Conservation (phyloP, 1,284 basidiomycete species). For the Coniferiporia sulphurascens region DNA sequence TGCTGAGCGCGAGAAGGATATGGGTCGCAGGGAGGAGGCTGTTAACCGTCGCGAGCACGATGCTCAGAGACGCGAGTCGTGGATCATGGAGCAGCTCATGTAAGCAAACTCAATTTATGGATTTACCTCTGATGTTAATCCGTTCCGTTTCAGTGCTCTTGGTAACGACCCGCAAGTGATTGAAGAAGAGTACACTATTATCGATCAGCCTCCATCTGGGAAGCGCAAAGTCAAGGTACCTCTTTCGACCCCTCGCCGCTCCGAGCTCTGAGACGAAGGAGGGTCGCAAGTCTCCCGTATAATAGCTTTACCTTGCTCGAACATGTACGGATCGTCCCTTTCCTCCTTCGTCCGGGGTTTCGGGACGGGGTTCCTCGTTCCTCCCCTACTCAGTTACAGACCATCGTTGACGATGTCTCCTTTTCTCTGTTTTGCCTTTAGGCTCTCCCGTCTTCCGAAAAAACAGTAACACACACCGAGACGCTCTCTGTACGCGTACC, state of each 20-base stretch:
- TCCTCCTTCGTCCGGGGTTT: constrained; percentile 75
- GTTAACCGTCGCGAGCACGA: constrained; percentile 80
- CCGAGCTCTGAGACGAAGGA: constrained; percentile 90
- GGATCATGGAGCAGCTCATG: constrained; percentile 89
- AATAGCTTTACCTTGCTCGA: constrained; percentile 31
- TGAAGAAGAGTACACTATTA: constrained; percentile 68
- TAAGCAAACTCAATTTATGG: constrained; percentile 32
- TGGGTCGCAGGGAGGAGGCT: constrained; percentile 73
- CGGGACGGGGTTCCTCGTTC: constrained; percentile 76
- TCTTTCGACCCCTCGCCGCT: constrained; percentile 61
- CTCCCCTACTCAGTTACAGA: constrained; percentile 29
- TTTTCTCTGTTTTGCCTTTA: constrained; percentile 10
- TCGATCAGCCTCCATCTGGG: constrained; percentile 53
- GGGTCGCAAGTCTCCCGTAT: constrained; percentile 29
- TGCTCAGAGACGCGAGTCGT: constrained; percentile 73
- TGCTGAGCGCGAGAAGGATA: constrained; percentile 76
- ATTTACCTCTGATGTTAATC: constrained; percentile 18
- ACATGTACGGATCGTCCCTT: constrained; percentile 68
- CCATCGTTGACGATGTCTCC: constrained; percentile 35
- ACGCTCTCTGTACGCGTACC: constrained; percentile 60
- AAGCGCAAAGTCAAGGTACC: constrained; percentile 86
- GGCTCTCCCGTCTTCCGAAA: constrained; percentile 20
- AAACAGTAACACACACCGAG: constrained; percentile 49
- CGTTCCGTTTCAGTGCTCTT: constrained; percentile 43
- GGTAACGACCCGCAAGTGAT: constrained; percentile 60